Evolutionary conservation across 2,329 filamentous ascomycete genomes (phyloP), one percentile per base, ranked within the genome.

Genomic region (Hirsutella minnesotensis): DNA sequence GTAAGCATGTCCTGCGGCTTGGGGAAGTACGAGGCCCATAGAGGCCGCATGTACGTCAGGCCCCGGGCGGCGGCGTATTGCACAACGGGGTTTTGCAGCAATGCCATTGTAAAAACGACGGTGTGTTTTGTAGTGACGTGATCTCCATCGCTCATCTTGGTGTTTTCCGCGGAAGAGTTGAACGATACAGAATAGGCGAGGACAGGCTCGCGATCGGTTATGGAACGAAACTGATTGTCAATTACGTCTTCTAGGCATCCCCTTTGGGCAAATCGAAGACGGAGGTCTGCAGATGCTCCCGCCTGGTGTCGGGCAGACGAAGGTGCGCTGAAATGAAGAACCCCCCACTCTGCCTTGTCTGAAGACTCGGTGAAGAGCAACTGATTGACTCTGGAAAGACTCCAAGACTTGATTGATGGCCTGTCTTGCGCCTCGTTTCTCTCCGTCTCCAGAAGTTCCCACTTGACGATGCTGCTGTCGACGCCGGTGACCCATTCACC

Each of bases 281-380:
- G 76, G 19, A 92, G 65, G 9, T 69, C 47, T 3, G 68, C 71
- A 7, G 86, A 83, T 18, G 77, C 79, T 24, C 85, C 86, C 48
- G 75, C 77, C 61, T 90, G 79, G 56, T 89, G 81, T 21, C 73
- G 68, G 16, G 75, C 77, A 55, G 81, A 73, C 49, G 69, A 65
- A 19, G 86, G 84, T 2, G 72, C 86, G 19, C 82, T 82, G 56
- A 94, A 86, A 60, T 86, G 76, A 44, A 94, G 61, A 22, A 79
- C 82, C 4, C 87, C 87, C 87, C 87, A 94, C 73, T 94, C 86
- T 1, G 83, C 75, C 36, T 81, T 81, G 53, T 94, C 87, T 36
- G 64, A 64, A 43, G 73, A 73, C 59, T 94, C 87, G 1, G 82
- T 85, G 42, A 92, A 75, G n/a, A 85, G 67, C 57, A 82, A 69